Conservation (phyloP, 257 asterid species). For the Osmanthus fragrans region DNA sequence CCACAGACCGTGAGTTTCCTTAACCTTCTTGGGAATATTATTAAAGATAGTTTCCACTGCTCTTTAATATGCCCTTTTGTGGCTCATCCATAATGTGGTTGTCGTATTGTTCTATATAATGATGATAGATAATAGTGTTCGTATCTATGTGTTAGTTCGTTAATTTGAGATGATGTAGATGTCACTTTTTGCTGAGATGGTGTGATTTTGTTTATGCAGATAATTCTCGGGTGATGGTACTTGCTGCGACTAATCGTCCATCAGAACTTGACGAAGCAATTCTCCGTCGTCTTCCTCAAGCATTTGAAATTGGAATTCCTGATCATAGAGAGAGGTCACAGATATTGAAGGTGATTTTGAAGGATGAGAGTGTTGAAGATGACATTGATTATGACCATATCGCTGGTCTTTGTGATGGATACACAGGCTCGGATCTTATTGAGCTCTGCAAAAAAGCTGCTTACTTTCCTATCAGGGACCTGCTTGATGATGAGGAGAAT, state of each 20-base stretch:
- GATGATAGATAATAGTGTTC: background rate
- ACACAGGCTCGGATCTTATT: constrained; percentile 89
- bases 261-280: constrained; percentile 99
- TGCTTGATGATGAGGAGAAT: constrained; percentile 68
- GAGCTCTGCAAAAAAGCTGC: constrained; percentile 95
- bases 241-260: constrained; percentile 96
- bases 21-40: background rate
- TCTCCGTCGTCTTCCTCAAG: constrained; percentile 92
- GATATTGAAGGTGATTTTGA: constrained; percentile 78
- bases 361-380: constrained; percentile 69
- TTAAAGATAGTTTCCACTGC: too few species aligned
- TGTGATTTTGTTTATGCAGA: constrained; percentile 39
- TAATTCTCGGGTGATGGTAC: constrained; percentile 91
- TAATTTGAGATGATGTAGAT: background rate
- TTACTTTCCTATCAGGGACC: constrained; percentile 77
- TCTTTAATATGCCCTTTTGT: too few species aligned
- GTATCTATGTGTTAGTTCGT: background rate
- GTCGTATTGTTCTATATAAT: constrained; percentile 8
- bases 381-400: constrained; percentile 61
- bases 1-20: too few species aligned
- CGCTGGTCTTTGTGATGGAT: constrained; percentile 77
- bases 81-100: constrained; percentile 4
- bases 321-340: constrained; percentile 63
- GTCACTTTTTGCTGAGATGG: constrained; percentile 15
- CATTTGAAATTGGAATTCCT: constrained; percentile 89